Percentiles rank a stretch among this genome's conserved stretches.
phyloP scores from a whole-genome alignment of 305 asterid genomes.

The Stenogyne calaminthoides region DNA sequence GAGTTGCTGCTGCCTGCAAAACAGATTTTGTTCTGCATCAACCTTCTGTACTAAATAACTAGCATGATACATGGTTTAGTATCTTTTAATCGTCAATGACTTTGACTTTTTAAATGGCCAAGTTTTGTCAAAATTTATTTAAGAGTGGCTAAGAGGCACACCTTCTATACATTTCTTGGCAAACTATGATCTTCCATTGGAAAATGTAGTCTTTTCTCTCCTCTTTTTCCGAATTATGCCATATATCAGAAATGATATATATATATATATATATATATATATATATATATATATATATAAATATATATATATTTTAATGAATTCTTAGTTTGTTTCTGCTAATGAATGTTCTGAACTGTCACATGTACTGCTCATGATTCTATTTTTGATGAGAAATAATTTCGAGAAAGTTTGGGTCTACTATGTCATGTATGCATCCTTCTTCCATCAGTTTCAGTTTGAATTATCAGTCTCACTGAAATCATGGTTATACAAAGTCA shows the following conservation, averaged over 20 bases:
- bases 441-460: slow-evolving; percentile 18
- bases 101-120: not conserved
- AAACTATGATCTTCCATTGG: slow-evolving; percentile 4
- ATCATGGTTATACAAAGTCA: not conserved
- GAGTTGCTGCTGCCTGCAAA: slow-evolving; percentile 33
- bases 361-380: slow-evolving; percentile 2
- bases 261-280: too few species aligned
- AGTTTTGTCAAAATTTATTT: slow-evolving; percentile 12
- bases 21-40: slow-evolving; percentile 5
- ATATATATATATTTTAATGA: too few species aligned
- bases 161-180: slow-evolving; percentile 12
- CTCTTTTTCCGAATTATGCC: too few species aligned
- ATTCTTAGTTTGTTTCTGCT: too few species aligned
- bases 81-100: slow-evolving; percentile 12
- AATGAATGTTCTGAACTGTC: slow-evolving; percentile 10
- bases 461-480: slow-evolving; percentile 21
- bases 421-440: not conserved
- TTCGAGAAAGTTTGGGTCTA: not conserved
- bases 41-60: not conserved
- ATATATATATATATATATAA: too few species aligned
- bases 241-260: too few species aligned
- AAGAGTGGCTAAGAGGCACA: slow-evolving; percentile 19
- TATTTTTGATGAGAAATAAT: not conserved
- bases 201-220: not conserved
- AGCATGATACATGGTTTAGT: slow-evolving; percentile 2